Percentiles rank a stretch among this genome's conserved stretches.
phyloP scores from a whole-genome alignment of 1,284 basidiomycete genomes.

The Trametes versicolor region DNA sequence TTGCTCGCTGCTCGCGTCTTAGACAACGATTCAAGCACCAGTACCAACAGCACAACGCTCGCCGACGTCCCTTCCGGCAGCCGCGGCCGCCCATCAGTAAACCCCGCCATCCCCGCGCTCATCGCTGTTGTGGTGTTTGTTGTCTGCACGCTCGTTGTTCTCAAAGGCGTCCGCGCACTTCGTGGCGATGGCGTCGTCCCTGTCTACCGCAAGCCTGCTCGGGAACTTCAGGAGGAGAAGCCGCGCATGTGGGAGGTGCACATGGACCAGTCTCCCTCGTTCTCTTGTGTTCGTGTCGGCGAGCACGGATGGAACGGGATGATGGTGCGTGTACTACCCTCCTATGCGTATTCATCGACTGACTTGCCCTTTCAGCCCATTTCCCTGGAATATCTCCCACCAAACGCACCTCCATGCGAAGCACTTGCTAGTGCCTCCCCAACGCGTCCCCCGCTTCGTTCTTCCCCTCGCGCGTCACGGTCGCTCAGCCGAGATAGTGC shows the following conservation, averaged over 20 bases:
- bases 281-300: background rate
- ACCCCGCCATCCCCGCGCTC: constrained; percentile 10
- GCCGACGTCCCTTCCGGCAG: background rate
- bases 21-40: background rate
- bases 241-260: constrained; percentile 18
- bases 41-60: background rate
- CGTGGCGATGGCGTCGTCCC: constrained; percentile 6
- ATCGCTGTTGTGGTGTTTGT: constrained; percentile 19
- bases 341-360: background rate
- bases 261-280: background rate
- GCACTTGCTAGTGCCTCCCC: background rate
- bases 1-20: constrained; percentile 5
- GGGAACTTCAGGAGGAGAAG: constrained; percentile 9
- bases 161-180: constrained; percentile 8
- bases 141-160: constrained; percentile 8
- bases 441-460: background rate
- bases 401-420: background rate
- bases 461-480: background rate
- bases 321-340: constrained; percentile 8
- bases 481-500: constrained; percentile 9
- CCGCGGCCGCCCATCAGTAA: background rate
- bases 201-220: constrained; percentile 9
- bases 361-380: constrained; percentile 6
- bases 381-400: constrained; percentile 12
- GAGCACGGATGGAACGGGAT: constrained; percentile 7